A percentile compares a stretch with the other conserved stretches of the same genome.
Evolutionary conservation across 192 early-diverging fungal species (phyloP).

Genomic region (Coemansia sp.): DNA sequence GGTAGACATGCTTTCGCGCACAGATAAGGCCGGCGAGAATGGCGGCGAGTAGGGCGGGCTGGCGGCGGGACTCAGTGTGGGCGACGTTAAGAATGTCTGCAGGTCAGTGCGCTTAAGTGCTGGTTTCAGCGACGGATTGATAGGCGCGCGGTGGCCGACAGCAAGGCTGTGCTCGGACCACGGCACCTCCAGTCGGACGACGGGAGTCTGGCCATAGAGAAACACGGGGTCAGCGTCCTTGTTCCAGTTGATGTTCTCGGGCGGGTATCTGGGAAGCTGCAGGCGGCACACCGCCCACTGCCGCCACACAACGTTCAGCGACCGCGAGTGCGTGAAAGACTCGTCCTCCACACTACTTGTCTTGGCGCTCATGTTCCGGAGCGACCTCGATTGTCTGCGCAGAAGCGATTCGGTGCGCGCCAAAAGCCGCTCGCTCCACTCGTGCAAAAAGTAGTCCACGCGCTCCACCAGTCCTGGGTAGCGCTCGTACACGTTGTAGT

Average conservation of each 20-base stretch:
- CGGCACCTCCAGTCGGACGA: constrained; percentile 38
- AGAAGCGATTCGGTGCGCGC: constrained; percentile 43
- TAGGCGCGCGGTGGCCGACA: constrained; percentile 5
- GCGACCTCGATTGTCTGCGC: constrained; percentile 27
- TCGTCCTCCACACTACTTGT: constrained; percentile 32
- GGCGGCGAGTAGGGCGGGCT: constrained; percentile 39
- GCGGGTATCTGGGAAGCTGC: constrained; percentile 47
- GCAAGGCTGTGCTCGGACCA: constrained; percentile 34
- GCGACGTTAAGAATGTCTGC: constrained; percentile 51
- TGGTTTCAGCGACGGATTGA: constrained; percentile 25
- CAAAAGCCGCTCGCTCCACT: constrained; percentile 44
- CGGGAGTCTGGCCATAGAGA: constrained; percentile 51
- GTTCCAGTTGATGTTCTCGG: constrained; percentile 57
- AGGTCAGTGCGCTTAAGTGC: constrained; percentile 49
- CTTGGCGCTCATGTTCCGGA: constrained; percentile 15
- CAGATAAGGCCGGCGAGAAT: constrained; percentile 45
- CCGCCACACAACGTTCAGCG: constrained; percentile 49
- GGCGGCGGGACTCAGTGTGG: constrained; percentile 41
- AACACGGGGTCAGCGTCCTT: constrained; percentile 56
- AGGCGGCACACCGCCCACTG: constrained; percentile 46
- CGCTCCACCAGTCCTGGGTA: constrained; percentile 52
- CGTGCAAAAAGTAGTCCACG: constrained; percentile 51
- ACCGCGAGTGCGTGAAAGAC: constrained; percentile 45
- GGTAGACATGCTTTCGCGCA: constrained; percentile 51
- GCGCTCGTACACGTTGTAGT: constrained; percentile 54